A percentile compares a stretch with the other conserved stretches of the same genome.
These are phyloP conservation scores for Trametes elegans DNA, from an alignment of 768 basidiomycete species.

Conservation along the genomic window DNA sequence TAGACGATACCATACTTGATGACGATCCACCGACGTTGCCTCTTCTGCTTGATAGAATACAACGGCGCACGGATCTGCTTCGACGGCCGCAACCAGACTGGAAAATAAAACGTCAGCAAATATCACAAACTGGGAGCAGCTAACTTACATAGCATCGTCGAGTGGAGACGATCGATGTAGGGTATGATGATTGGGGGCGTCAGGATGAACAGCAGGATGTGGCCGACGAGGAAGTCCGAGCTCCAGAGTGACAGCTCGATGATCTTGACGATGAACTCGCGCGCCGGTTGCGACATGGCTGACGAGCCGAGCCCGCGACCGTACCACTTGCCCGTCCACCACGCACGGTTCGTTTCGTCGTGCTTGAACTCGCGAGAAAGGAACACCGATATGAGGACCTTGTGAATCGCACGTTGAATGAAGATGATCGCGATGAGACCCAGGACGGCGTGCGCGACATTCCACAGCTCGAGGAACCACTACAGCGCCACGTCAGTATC, in stretches of 20 bases:
- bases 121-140: background rate
- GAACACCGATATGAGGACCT: slow-evolving; percentile 91
- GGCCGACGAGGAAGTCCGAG: slow-evolving; percentile 87
- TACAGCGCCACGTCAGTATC: slow-evolving; percentile 32
- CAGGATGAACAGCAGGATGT: slow-evolving; percentile 86
- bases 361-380: slow-evolving; percentile 98
- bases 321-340: slow-evolving; percentile 99
- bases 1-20: slow-evolving; percentile 84
- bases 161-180: slow-evolving; percentile 88
- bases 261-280: slow-evolving; percentile 97
- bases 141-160: slow-evolving; percentile 87
- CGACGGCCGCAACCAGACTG: slow-evolving; percentile 94
- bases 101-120: slow-evolving; percentile 21
- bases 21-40: slow-evolving; percentile 88
- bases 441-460: slow-evolving; percentile 88
- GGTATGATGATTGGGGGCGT: slow-evolving; percentile 87
- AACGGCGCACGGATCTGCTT: slow-evolving; percentile 92
- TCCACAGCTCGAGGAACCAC: slow-evolving; percentile 96
- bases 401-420: slow-evolving; percentile 91
- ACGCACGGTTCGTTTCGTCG: slow-evolving; percentile 96
- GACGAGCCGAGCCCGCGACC: slow-evolving; percentile 88
- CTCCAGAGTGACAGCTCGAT: slow-evolving; percentile 96
- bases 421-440: slow-evolving; percentile 89
- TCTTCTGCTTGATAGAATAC: slow-evolving; percentile 86
- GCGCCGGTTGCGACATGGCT: slow-evolving; percentile 95